Evolutionary conservation across 2,329 filamentous ascomycete species (phyloP).

Genomic region (Pseudogymnoascus pannorum): DNA sequence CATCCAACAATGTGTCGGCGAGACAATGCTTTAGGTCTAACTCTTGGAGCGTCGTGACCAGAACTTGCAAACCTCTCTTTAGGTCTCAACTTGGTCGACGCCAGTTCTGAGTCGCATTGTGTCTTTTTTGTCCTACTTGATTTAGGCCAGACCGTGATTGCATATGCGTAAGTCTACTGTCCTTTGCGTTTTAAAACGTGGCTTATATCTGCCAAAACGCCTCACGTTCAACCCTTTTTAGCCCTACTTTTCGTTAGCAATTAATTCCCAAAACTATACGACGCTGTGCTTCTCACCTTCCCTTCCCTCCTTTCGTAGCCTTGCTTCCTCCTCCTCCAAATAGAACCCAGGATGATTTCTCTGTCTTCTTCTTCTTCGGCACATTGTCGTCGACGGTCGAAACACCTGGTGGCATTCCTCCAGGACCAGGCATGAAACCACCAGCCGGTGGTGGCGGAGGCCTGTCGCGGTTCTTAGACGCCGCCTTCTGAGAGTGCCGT

Average conservation of each 20-base stretch:
- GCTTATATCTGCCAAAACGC: slow-evolving; percentile 1
- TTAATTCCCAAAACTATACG: not conserved
- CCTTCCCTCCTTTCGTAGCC: not conserved
- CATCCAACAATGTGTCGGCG: not conserved
- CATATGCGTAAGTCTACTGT: not conserved
- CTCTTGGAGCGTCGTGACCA: slow-evolving; percentile 1
- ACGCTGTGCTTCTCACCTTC: not conserved
- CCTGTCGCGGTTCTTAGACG: slow-evolving; percentile 19
- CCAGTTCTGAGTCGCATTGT: not conserved
- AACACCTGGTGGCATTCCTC: not conserved
- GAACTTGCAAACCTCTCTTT: not conserved
- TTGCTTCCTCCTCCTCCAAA: slow-evolving; percentile 2
- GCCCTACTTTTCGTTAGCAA: not conserved
- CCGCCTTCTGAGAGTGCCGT: slow-evolving; percentile 12
- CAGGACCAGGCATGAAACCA: not conserved
- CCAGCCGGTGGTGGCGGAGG: not conserved
- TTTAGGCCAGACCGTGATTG: not conserved
- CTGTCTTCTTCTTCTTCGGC: slow-evolving; percentile 4
- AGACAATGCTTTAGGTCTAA: not conserved
- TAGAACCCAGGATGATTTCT: not conserved
- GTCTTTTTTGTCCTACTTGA: not conserved
- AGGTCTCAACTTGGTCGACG: not conserved
- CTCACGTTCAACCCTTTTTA: not conserved
- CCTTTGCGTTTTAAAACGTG: not conserved
- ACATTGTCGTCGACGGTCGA: not conserved